A percentile compares a stretch with the other conserved stretches of the same genome.
phyloP scores from a whole-genome alignment of 768 basidiomycete genomes.

The Floccularia luteovirens region DNA sequence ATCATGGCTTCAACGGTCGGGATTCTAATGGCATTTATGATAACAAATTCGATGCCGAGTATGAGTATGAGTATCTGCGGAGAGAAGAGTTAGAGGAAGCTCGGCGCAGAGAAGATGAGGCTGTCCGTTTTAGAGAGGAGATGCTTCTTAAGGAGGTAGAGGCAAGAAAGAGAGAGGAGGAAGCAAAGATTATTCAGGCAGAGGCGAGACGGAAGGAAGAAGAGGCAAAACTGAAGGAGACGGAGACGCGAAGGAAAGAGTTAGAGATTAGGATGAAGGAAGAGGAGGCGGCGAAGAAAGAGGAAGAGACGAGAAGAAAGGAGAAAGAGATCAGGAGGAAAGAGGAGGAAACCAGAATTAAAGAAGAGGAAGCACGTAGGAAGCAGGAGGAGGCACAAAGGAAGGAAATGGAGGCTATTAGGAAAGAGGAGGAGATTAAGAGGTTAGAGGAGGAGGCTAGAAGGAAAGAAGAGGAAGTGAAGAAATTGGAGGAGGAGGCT shows the following conservation, averaged over 20 bases:
- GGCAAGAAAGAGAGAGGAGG: conserved; percentile 13
- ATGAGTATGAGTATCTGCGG: neutral
- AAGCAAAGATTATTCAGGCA: conserved; percentile 12
- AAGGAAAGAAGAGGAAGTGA: conserved; percentile 14
- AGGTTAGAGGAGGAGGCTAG: conserved; percentile 13
- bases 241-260: conserved; percentile 14
- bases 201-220: conserved; percentile 15
- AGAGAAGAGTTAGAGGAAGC: conserved; percentile 2
- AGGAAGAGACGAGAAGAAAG: conserved; percentile 1
- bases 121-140: too few species aligned
- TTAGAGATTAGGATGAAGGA: conserved; percentile 15
- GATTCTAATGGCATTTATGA: conserved; percentile 6
- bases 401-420: conserved; percentile 17
- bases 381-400: conserved; percentile 12
- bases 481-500: conserved; percentile 17
- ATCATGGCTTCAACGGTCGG: neutral
- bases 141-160: too few species aligned
- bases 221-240: conserved; percentile 8
- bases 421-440: conserved; percentile 9
- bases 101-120: conserved; percentile 4
- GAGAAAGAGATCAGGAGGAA: conserved; percentile 5
- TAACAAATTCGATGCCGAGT: conserved; percentile 7
- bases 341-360: conserved; percentile 8
- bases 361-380: conserved; percentile 14
- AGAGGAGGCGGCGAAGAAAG: conserved; percentile 5